These are phyloP conservation scores for Juglanconis sp. DNA, from an alignment of 2,329 filamentous ascomycete genomes.

Conservation along the genomic window DNA sequence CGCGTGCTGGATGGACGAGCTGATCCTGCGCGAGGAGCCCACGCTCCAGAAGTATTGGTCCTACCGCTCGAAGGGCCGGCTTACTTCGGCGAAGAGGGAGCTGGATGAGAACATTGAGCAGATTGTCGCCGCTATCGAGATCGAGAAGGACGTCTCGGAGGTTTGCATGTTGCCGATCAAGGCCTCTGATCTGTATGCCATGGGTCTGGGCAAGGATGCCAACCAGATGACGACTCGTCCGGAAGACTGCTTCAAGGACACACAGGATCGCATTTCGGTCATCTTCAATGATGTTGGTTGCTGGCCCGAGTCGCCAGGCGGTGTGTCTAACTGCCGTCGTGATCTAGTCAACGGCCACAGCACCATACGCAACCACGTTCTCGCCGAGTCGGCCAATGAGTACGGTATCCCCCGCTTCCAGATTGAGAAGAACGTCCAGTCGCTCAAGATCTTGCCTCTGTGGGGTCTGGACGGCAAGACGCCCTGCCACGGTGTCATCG, in stretches of 20 bases:
- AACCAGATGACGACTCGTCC: constrained; percentile 37
- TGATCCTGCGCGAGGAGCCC: constrained; percentile 42
- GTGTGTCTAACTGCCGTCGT: constrained; percentile 52
- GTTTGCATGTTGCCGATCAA: constrained; percentile 37
- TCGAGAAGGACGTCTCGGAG: constrained; percentile 36
- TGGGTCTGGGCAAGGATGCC: constrained; percentile 40
- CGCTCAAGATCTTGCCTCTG: constrained; percentile 50
- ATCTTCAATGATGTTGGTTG: constrained; percentile 51
- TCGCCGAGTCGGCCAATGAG: constrained; percentile 53
- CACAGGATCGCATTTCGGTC: constrained; percentile 45
- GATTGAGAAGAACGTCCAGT: constrained; percentile 52
- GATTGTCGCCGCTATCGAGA: constrained; percentile 35
- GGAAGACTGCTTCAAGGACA: constrained; percentile 43
- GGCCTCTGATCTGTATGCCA: constrained; percentile 37
- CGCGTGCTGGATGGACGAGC: constrained; percentile 48
- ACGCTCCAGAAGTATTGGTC: constrained; percentile 44
- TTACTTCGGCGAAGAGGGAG: constrained; percentile 39
- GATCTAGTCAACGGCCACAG: constrained; percentile 52
- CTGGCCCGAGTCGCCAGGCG: constrained; percentile 52
- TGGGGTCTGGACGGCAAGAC: constrained; percentile 53
- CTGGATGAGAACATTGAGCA: constrained; percentile 35
- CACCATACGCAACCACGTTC: constrained; percentile 52
- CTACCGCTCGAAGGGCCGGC: constrained; percentile 38
- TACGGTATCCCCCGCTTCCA: constrained; percentile 54
- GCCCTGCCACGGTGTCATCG: constrained; percentile 51